These are phyloP conservation scores for Thelonectria discophora DNA, from an alignment of 2,329 filamentous ascomycete genomes.

Conservation along the genomic window DNA sequence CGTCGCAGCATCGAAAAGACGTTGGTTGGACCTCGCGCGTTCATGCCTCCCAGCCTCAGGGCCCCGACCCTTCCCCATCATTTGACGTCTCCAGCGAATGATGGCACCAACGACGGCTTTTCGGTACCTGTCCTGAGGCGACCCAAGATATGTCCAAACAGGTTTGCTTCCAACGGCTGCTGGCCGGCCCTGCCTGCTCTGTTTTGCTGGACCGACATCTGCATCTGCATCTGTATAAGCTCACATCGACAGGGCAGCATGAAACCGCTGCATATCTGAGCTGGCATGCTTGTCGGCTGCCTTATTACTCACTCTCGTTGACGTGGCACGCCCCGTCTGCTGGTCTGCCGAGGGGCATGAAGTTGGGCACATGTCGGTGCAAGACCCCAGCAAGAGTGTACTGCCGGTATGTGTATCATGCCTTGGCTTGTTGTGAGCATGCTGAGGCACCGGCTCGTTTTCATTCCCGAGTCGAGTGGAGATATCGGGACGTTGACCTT, in stretches of 20 bases:
- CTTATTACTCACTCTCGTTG: slow-evolving; percentile 12
- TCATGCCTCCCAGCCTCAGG: slow-evolving; percentile 10
- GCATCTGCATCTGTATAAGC: background rate
- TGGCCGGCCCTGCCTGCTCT: background rate
- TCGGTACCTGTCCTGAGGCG: background rate
- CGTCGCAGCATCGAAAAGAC: slow-evolving; percentile 8
- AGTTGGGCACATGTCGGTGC: background rate
- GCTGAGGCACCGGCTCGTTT: slow-evolving; percentile 1
- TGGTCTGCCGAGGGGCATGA: background rate
- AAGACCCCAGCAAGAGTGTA: background rate
- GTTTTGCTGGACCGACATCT: background rate
- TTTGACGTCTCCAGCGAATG: slow-evolving; percentile 11
- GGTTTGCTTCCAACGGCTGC: background rate
- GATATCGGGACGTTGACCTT: background rate
- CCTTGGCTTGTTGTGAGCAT: background rate
- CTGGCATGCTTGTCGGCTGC: slow-evolving; percentile 10
- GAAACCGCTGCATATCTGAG: slow-evolving; percentile 20
- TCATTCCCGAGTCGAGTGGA: background rate
- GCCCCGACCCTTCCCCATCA: background rate
- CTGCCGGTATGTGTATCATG: background rate
- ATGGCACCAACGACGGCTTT: background rate
- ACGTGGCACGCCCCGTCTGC: slow-evolving; percentile 25
- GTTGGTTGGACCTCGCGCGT: slow-evolving; percentile 17
- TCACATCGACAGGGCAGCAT: slow-evolving; percentile 6
- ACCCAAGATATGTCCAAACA: slow-evolving; percentile 10